Evolutionary conservation across 179 eudicot species (phyloP), one percentile per base, ranked within the genome.

Genomic region (Dionaea muscipula): DNA sequence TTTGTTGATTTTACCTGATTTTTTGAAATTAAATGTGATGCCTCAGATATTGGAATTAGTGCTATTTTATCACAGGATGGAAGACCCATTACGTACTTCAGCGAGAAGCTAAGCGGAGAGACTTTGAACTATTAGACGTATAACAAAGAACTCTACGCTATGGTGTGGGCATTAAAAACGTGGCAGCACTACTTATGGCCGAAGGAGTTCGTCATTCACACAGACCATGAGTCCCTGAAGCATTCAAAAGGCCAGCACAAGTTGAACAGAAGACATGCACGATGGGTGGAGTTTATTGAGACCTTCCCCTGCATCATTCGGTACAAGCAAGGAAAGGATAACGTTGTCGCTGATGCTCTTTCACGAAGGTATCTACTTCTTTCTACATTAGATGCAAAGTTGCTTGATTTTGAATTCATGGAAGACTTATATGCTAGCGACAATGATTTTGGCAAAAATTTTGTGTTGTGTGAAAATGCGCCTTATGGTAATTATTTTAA

Each of bases 1-100:
- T 2, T 2, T 56, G 0, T 17, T 56, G 14, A 1, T 7, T 1
- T 8, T 56, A 4, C 26, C 19, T 0, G 39, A 56, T 45, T 56
- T 56, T 44, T 56, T 56, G 39, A 43, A 10, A 35, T 56, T 13
- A 47, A 56, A 4, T 23, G 25, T 28, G 61, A 56, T 45, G 26
- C 51, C 3, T n/a, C 8, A 3, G 12, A 12, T 11, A 23, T 47
- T 6, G 1, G 16, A 3, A 47, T 47, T 1, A 8, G 52, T 17
- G 26, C 15, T 0, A 17, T 47, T 13, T 26, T 23, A 9, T 1
- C 4, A 10, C 12, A 20, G 16, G 17, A 26, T 22, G 28, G 19
- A 12, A 2, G 14, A 8, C 31, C n/a, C 7, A 47, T 47, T 0
- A 17, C 28, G 0, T 47, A 0, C 7, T 47, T 47, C 14, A 9